Evolutionary conservation across 306 rosid genomes (phyloP).

Genomic region (Betula pendula): DNA sequence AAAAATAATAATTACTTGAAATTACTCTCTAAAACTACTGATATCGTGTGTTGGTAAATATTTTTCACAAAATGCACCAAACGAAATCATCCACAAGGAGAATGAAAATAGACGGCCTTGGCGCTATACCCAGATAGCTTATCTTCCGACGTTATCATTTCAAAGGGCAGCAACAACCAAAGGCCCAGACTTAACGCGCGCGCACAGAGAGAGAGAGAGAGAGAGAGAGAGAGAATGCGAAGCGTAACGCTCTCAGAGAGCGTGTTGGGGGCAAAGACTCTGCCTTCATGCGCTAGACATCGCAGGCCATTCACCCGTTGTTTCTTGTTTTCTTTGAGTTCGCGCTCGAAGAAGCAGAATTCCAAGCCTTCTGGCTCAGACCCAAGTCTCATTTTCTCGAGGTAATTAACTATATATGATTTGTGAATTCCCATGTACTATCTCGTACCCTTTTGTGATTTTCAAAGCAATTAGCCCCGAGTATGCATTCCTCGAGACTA

Average conservation of each 20-base stretch:
- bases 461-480: neutral
- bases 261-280: conserved; percentile 36
- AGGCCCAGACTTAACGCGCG: neutral
- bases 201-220: neutral
- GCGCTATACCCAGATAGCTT: conserved; percentile 26
- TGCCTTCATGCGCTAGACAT: conserved; percentile 33
- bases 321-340: conserved; percentile 34
- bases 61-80: too few relatives aligned
- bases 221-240: conserved; percentile 45
- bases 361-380: conserved; percentile 38
- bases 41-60: too few relatives aligned
- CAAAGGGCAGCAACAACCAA: neutral
- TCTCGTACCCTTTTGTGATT: neutral
- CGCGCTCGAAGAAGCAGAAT: conserved; percentile 31
- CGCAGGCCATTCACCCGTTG: conserved; percentile 41
- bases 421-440: conserved; percentile 1
- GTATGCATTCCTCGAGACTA: neutral
- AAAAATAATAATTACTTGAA: too few relatives aligned
- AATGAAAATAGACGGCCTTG: neutral
- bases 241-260: conserved; percentile 47
- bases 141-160: conserved; percentile 19
- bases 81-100: neutral
- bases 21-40: too few relatives aligned
- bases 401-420: conserved; percentile 38
- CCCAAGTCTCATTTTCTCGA: conserved; percentile 30